Conservation (phyloP, 2,329 filamentous ascomycete genomes). For the Neoarthrinium moseri region DNA sequence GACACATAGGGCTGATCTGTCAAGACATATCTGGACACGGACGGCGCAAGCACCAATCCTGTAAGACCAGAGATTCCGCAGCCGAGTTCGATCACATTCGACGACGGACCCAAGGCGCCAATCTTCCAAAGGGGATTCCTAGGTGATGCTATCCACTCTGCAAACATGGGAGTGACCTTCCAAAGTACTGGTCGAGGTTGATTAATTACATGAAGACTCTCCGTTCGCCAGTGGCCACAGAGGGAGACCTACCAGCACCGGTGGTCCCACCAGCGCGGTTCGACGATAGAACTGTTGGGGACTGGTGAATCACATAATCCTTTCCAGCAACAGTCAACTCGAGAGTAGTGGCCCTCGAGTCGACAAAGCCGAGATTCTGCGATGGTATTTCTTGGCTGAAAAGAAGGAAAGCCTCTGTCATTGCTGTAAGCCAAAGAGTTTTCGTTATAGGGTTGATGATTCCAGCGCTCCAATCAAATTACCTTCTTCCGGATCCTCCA, state of each 20-base stretch:
- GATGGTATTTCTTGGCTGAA: conserved; percentile 76
- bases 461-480: conserved; percentile 14
- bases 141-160: conserved; percentile 70
- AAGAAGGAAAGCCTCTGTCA: conserved; percentile 78
- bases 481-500: conserved; percentile 51
- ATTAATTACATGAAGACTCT: neutral
- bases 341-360: conserved; percentile 64
- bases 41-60: conserved; percentile 64
- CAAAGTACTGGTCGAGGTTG: conserved; percentile 65
- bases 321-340: conserved; percentile 66
- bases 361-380: conserved; percentile 80
- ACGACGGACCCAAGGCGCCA: conserved; percentile 50
- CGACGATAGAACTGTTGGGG: conserved; percentile 77
- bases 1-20: conserved; percentile 89
- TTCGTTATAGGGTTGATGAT: neutral
- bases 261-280: conserved; percentile 72
- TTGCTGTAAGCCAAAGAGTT: neutral
- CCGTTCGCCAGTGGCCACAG: conserved; percentile 55
- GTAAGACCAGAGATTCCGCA: conserved; percentile 84
- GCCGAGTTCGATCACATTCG: conserved; percentile 77
- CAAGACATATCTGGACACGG: conserved; percentile 66
- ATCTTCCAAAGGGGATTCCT: conserved; percentile 61
- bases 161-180: conserved; percentile 84
- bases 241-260: conserved; percentile 54
- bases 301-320: conserved; percentile 79